Base-by-base conservation (phyloP, 2,329 filamentous ascomycete species). In the Trichoderma sp. region DNA sequence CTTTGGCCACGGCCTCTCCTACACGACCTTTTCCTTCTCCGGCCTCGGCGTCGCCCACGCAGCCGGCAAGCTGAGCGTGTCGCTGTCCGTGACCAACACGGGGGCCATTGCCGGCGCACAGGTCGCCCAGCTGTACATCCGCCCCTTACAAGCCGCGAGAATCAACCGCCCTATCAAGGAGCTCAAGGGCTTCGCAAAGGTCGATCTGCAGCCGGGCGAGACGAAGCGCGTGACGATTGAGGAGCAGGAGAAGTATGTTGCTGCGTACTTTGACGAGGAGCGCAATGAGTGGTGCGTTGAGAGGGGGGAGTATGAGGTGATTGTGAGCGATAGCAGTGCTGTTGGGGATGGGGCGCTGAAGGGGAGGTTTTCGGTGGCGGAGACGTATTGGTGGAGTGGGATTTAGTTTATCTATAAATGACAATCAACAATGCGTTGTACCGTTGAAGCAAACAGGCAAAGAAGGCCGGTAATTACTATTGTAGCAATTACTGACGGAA, bases 1-100 rank as follows among this genome's bases (percentile, higher is more conserved):
- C 68, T 96, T 96, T 76, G 92, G 92, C 14, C 89, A 93, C 75
- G 93, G 93, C 2, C 83, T 96, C 1, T 91, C 90, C 18, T 96
- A 94, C 79, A 94, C 91, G 0, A 87, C 82, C 0, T 95, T 95
- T 76, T 73, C 77, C 11, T 84, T 86, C 72, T 85, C 83, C 1
- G 81, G 85, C 51, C 80, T 90, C 13, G 76, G 77, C 1, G 81
- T 87, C 24, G 76, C 78, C 0, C 80, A 82, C n/a, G 71, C 72
- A 0, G 82, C 87, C 24, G 83, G 81, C 69, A 82, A 86, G 68
- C 75, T 84, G 3, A 76, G 80, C 2, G 84, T 87, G 3, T 81
- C 80, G 0, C 79, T 89, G 4, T 82, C 81, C 0, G 77, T 93
- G 3, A 84, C 82, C 56, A 93, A 93, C 76, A 87, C 83, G 0